Conservation (phyloP, 2,329 filamentous ascomycete genomes). For the Emergomyces africanus region DNA sequence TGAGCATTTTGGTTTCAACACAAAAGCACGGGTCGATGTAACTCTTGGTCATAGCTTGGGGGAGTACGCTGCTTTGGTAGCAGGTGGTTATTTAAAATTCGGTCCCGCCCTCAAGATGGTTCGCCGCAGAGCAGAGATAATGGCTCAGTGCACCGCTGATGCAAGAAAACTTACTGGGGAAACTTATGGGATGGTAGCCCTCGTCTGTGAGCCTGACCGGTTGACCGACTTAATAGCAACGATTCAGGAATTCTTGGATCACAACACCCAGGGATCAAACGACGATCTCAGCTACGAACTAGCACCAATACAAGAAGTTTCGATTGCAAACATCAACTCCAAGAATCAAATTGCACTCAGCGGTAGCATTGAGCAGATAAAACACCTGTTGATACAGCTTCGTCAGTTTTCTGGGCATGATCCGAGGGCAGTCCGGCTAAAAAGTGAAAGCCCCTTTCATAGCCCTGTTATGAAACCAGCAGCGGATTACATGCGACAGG, state of each 20-base stretch:
- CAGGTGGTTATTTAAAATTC: conserved; percentile 67
- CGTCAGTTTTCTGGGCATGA: conserved; percentile 86
- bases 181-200: conserved; percentile 86
- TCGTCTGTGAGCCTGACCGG: conserved; percentile 75
- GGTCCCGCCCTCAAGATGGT: conserved; percentile 67
- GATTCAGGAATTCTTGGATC: conserved; percentile 67
- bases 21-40: conserved; percentile 59
- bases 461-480: conserved; percentile 85
- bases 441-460: conserved; percentile 83
- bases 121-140: conserved; percentile 63
- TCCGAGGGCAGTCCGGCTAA: conserved; percentile 72
- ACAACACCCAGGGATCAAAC: conserved; percentile 51
- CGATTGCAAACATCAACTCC: conserved; percentile 88
- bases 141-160: conserved; percentile 61
- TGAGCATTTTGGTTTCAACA: conserved; percentile 66
- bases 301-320: conserved; percentile 71
- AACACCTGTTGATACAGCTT: conserved; percentile 68
- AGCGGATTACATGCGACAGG: conserved; percentile 55
- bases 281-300: conserved; percentile 54
- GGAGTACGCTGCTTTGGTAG: conserved; percentile 83
- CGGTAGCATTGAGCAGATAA: conserved; percentile 72
- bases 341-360: conserved; percentile 94
- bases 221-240: conserved; percentile 56
- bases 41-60: conserved; percentile 84
- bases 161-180: conserved; percentile 57